Evolutionary conservation across 1,139 yeast genomes (phyloP).

Genomic region (Zygosaccharomyces pseudobailii): DNA sequence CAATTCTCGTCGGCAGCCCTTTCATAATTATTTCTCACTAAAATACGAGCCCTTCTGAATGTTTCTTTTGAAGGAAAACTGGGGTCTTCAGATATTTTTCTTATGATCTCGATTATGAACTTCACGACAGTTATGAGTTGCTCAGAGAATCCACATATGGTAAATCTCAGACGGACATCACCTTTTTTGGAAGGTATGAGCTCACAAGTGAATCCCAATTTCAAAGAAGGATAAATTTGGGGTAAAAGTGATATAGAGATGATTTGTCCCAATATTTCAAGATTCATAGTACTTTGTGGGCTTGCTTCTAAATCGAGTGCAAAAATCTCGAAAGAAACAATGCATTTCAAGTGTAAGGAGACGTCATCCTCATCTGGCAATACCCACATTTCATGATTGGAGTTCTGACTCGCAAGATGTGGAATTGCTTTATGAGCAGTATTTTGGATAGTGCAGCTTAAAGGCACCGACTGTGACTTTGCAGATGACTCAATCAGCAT

Average conservation of each 20-base stretch:
- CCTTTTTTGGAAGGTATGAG: slow-evolving; percentile 48
- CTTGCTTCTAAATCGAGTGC: slow-evolving; percentile 29
- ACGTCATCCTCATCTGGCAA: slow-evolving; percentile 34
- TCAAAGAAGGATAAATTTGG: slow-evolving; percentile 46
- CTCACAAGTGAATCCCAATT: slow-evolving; percentile 52
- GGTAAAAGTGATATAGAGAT: slow-evolving; percentile 40
- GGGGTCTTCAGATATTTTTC: slow-evolving; percentile 12
- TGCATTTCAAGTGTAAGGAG: slow-evolving; percentile 31
- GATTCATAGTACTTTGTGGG: slow-evolving; percentile 38
- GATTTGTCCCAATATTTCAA: slow-evolving; percentile 49
- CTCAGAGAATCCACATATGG: slow-evolving; percentile 45
- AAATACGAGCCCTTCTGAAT: slow-evolving; percentile 43
- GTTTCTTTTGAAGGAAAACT: slow-evolving; percentile 31
- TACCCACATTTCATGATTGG: slow-evolving; percentile 49
- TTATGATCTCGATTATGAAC: slow-evolving; percentile 15
- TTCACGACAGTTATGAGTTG: slow-evolving; percentile 33
- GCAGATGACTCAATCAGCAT: slow-evolving; percentile 28
- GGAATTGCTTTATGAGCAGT: slow-evolving; percentile 30
- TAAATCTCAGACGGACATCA: slow-evolving; percentile 45
- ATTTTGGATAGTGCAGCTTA: slow-evolving; percentile 34
- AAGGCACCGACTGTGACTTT: slow-evolving; percentile 30
- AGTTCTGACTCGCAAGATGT: slow-evolving; percentile 25
- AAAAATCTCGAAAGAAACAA: slow-evolving; percentile 44
- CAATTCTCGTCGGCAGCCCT: slow-evolving; percentile 40
- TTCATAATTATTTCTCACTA: slow-evolving; percentile 42